These are phyloP conservation scores for Flaveria sonorensis DNA, from an alignment of 129 eudicot species.

Conservation along the genomic window DNA sequence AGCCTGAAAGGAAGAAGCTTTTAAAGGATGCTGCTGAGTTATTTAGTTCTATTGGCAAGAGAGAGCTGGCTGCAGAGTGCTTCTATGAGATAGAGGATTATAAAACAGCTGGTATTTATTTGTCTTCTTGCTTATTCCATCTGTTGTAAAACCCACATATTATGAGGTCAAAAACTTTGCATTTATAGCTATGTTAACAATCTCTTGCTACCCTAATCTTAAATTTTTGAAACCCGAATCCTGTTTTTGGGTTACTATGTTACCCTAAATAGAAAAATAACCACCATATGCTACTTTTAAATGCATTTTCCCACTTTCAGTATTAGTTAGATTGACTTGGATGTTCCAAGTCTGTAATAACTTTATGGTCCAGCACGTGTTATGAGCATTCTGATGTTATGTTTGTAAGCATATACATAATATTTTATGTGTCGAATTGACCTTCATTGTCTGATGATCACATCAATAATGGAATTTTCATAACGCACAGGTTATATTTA, in stretches of 20 bases:
- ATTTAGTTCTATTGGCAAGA: conserved; percentile 43
- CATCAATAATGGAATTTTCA: not conserved
- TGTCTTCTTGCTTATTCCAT: not conserved
- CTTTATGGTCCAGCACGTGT: not conserved
- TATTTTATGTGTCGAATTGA: not conserved
- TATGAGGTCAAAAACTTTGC: not conserved
- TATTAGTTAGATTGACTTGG: not conserved
- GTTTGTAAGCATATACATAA: not conserved
- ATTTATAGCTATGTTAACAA: not conserved
- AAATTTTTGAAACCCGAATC: not conserved
- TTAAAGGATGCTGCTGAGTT: conserved; percentile 63
- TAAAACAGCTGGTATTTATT: conserved; percentile 57
- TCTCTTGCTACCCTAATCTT: not conserved
- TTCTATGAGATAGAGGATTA: conserved; percentile 55
- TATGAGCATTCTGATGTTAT: not conserved
- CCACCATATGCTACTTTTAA: not conserved
- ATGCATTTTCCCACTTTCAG: not conserved
- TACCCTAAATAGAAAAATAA: not conserved
- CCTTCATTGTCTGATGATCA: not conserved
- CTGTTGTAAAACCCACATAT: not conserved
- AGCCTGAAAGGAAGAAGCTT: conserved; percentile 33
- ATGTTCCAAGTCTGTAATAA: not conserved
- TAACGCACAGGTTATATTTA: conserved; percentile 26
- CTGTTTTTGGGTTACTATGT: not conserved
- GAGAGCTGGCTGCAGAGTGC: conserved; percentile 60